Evolutionary conservation across 139 green algal species (phyloP), one percentile per base, ranked within the genome.

Genomic region (Coelastrella sp.): DNA sequence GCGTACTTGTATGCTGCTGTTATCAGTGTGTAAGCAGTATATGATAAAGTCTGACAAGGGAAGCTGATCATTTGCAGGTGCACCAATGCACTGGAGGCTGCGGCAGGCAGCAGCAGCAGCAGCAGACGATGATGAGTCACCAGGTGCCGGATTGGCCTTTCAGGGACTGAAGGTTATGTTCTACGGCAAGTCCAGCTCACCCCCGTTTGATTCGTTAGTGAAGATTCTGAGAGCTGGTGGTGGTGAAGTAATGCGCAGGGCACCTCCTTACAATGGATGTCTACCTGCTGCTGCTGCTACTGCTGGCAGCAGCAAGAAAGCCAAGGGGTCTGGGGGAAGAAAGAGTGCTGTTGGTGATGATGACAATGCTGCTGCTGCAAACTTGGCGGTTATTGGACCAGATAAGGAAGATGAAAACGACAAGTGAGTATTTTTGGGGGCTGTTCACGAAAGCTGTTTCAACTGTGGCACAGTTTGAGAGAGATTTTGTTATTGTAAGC

Each of bases 161-260:
- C 50, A 69, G 35, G 75, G 75, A 38, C 25, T 82, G 35, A 17
- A 35, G 1, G 75, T 82, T 11, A 23, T 82, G 13, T 69, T 82
- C n/a, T 82, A 82, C 35, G 75, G 75, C 37, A 69, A n/a, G n/a
- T 71, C 51, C 35, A 60, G 66, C 30, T 60, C 53, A 3, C 75
- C 75, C 3, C 37, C 40, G 11, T 82, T 82, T 53, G 53, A 69
- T 35, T 57, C 53, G 6, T 35, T 82, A 0, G 53, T 60, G 2
- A 59, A 60, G n/a, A 23, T 82, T 13, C 34, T 82, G 5, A 82
- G 53, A 27, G 75, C 75, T 27, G 75, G 75, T 6, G 75, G 75
- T 27, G 75, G 17, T 27, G 32, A 69, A 30, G 34, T 82, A 17
- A 13, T 82, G 51, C 35, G n/a, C 5, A 34, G 53, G 13, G 53